Evolutionary conservation across 192 early-diverging fungal species (phyloP).

Genomic region (Chytriomyces sp.): DNA sequence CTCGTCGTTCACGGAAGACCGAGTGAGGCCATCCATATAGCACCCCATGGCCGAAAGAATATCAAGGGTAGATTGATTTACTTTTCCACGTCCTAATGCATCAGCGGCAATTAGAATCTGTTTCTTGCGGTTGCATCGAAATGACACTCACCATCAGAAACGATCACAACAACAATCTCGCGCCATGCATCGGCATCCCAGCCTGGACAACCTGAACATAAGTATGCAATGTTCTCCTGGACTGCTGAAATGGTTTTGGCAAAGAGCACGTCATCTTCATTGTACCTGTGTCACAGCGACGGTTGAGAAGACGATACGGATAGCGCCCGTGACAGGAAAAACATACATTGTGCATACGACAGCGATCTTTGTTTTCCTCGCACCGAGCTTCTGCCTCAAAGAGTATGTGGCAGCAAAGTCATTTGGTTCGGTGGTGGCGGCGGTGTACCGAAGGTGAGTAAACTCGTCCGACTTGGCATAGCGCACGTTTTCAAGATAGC

Average conservation of each 20-base stretch:
- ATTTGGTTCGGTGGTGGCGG: slow-evolving; percentile 68
- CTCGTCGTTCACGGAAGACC: slow-evolving; percentile 44
- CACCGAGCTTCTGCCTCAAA: slow-evolving; percentile 56
- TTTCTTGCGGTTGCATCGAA: too few species aligned
- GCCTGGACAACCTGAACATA: slow-evolving; percentile 61
- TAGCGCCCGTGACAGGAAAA: background rate
- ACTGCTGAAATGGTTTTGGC: slow-evolving; percentile 65
- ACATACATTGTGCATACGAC: slow-evolving; percentile 77
- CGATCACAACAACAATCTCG: slow-evolving; percentile 74
- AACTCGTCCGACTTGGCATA: slow-evolving; percentile 64
- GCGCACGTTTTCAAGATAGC: slow-evolving; percentile 37
- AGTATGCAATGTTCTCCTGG: slow-evolving; percentile 68
- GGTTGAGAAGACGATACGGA: background rate
- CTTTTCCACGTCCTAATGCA: slow-evolving; percentile 60
- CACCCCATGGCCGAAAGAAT: slow-evolving; percentile 65
- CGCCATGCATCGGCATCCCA: slow-evolving; percentile 70
- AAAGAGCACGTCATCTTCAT: slow-evolving; percentile 68
- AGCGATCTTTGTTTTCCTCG: slow-evolving; percentile 68
- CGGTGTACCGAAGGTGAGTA: slow-evolving; percentile 73
- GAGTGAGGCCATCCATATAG: slow-evolving; percentile 56
- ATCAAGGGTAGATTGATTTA: slow-evolving; percentile 74
- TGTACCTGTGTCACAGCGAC: slow-evolving; percentile 54
- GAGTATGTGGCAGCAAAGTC: slow-evolving; percentile 65
- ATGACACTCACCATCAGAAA: slow-evolving; percentile 61
- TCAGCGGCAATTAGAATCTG: too few species aligned